These are phyloP conservation scores for Arthrinium puccinioides DNA, from an alignment of 2,329 filamentous ascomycete genomes.

Conservation along the genomic window DNA sequence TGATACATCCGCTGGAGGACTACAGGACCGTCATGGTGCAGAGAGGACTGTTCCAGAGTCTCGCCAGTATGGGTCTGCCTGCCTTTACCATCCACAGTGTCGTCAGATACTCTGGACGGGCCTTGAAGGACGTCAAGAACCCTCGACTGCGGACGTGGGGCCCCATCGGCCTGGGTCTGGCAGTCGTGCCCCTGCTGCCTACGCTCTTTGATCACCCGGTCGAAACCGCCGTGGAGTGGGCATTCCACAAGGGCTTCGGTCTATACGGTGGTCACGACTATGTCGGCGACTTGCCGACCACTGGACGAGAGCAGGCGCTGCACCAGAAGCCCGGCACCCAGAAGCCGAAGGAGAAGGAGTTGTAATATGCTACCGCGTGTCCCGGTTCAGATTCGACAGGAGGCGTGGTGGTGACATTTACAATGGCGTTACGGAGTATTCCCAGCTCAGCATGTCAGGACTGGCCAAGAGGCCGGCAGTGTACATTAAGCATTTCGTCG, in stretches of 20 bases:
- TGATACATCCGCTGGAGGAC: conserved; percentile 65
- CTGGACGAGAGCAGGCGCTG: conserved; percentile 43
- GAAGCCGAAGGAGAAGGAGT: conserved; percentile 28
- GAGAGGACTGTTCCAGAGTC: conserved; percentile 78
- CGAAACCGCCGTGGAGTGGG: conserved; percentile 84
- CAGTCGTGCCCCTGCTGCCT: conserved; percentile 76
- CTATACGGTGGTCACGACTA: conserved; percentile 56
- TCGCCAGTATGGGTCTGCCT: conserved; percentile 90
- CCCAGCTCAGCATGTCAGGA: too few species aligned
- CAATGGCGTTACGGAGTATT: too few species aligned
- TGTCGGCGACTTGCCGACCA: conserved; percentile 47
- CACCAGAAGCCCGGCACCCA: conserved; percentile 37
- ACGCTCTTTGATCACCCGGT: conserved; percentile 87
- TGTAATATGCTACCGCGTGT: too few species aligned
- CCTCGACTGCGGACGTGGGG: conserved; percentile 71
- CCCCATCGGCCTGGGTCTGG: conserved; percentile 77
- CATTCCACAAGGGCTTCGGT: conserved; percentile 77
- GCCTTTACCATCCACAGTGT: conserved; percentile 92
- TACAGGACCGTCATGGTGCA: conserved; percentile 88
- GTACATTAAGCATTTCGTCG: too few species aligned
- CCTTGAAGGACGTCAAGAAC: conserved; percentile 80
- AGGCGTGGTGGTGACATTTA: too few species aligned
- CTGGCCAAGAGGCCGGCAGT: too few species aligned
- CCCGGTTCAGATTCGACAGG: too few species aligned
- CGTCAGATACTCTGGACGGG: conserved; percentile 78